These are phyloP conservation scores for Lipomyces sp. DNA, from an alignment of 805 yeast species.

Conservation along the genomic window DNA sequence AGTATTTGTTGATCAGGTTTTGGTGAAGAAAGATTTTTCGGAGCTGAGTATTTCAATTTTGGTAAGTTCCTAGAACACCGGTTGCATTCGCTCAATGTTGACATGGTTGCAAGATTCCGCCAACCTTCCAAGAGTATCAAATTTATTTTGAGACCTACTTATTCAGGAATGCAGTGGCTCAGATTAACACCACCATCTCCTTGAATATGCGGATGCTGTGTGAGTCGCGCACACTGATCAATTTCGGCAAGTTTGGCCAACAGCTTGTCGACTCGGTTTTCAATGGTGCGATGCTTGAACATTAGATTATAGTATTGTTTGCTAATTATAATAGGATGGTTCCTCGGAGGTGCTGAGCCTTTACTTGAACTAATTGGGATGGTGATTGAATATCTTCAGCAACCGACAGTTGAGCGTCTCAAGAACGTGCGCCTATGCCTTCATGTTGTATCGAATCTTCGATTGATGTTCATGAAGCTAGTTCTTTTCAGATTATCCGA, in stretches of 20 bases:
- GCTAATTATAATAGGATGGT: conserved; percentile 27
- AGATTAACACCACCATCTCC: conserved; percentile 33
- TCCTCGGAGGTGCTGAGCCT: conserved; percentile 38
- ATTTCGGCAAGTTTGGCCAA: conserved; percentile 31
- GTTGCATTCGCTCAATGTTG: background rate
- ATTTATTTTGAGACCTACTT: conserved; percentile 38
- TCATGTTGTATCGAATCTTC: conserved; percentile 21
- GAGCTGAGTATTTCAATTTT: conserved; percentile 33
- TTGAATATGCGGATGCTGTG: conserved; percentile 26
- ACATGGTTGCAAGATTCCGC: conserved; percentile 30
- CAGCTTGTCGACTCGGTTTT: conserved; percentile 35
- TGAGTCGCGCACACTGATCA: conserved; percentile 34
- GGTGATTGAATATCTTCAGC: conserved; percentile 37
- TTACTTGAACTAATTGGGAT: conserved; percentile 36
- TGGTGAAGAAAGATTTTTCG: conserved; percentile 36
- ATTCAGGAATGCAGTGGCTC: conserved; percentile 36
- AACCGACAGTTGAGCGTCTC: conserved; percentile 29
- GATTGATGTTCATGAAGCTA: conserved; percentile 29
- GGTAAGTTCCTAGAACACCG: conserved; percentile 10
- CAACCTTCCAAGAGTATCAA: conserved; percentile 37
- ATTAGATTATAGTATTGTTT: background rate
- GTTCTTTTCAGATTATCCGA: conserved; percentile 33
- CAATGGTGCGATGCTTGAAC: conserved; percentile 22
- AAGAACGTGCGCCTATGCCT: conserved; percentile 31
- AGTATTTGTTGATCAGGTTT: conserved; percentile 35